Conservation (phyloP, 2,329 filamentous ascomycete genomes). For the Fusarium multiceps region DNA sequence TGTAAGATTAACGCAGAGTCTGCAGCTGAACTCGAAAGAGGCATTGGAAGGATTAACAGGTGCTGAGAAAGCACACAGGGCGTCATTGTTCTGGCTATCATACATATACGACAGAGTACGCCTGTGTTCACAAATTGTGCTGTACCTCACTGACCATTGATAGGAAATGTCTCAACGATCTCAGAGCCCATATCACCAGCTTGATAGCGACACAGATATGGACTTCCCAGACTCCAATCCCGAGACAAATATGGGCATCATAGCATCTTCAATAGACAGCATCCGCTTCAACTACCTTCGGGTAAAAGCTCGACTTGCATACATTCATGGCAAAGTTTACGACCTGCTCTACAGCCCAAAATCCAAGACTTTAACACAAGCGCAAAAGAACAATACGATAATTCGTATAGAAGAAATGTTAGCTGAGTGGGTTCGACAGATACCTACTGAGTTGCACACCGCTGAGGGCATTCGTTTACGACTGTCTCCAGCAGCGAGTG, state of each 20-base stretch:
- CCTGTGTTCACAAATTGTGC: not conserved
- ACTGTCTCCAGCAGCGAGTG: not conserved
- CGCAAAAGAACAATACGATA: not conserved
- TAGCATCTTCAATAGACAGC: slow-evolving; percentile 2
- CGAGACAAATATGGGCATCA: slow-evolving; percentile 25
- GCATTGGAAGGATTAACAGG: not conserved
- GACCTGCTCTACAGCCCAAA: slow-evolving; percentile 33
- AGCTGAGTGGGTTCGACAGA: slow-evolving; percentile 24
- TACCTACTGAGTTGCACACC: slow-evolving; percentile 13
- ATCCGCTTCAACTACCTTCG: slow-evolving; percentile 32
- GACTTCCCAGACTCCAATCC: slow-evolving; percentile 31
- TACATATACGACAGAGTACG: slow-evolving; percentile 50
- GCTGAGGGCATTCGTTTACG: not conserved
- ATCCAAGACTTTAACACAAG: not conserved
- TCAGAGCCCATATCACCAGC: slow-evolving; percentile 50
- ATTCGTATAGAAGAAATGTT: slow-evolving; percentile 19
- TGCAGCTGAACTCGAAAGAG: slow-evolving; percentile 48
- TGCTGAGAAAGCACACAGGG: slow-evolving; percentile 39
- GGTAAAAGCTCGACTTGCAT: slow-evolving; percentile 26
- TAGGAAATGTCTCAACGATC: slow-evolving; percentile 52
- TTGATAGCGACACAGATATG: slow-evolving; percentile 53
- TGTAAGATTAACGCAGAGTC: slow-evolving; percentile 48
- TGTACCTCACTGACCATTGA: not conserved
- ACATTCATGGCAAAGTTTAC: slow-evolving; percentile 36
- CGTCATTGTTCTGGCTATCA: slow-evolving; percentile 52